phyloP scores from a whole-genome alignment of 257 asterid species.

The Phtheirospermum japonicum region DNA sequence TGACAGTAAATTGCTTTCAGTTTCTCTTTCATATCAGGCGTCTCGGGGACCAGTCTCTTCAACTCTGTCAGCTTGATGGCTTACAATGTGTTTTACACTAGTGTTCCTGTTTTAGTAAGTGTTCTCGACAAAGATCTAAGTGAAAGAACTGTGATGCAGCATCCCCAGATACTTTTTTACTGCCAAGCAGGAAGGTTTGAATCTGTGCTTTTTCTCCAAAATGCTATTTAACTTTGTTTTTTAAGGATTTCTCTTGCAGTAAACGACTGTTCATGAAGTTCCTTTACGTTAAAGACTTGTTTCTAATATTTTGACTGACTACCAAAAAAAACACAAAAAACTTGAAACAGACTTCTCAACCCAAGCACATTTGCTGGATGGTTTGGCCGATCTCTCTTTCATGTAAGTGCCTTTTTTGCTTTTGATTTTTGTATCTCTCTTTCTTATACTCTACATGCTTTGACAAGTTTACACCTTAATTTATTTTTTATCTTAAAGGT shows the following conservation, averaged over 20 bases:
- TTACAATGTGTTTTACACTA: slow-evolving; percentile 94
- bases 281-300: slow-evolving; percentile 10
- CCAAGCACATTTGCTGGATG: slow-evolving; percentile 99
- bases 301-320: slow-evolving; percentile 27
- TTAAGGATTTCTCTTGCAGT: slow-evolving; percentile 22
- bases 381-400: slow-evolving; percentile 99
- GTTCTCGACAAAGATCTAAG: slow-evolving; percentile 95
- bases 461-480: slow-evolving; percentile 14
- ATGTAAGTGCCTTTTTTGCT: slow-evolving; percentile 57
- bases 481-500: not conserved
- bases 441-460: slow-evolving; percentile 13
- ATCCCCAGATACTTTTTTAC: slow-evolving; percentile 89
- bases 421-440: slow-evolving; percentile 12
- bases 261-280: slow-evolving; percentile 4
- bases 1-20: slow-evolving; percentile 58
- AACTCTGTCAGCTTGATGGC: slow-evolving; percentile 97
- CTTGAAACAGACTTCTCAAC: slow-evolving; percentile 79
- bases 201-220: slow-evolving; percentile 23
- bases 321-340: slow-evolving; percentile 14
- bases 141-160: slow-evolving; percentile 94
- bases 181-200: slow-evolving; percentile 97
- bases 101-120: slow-evolving; percentile 85
- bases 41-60: slow-evolving; percentile 96
- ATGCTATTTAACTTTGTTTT: slow-evolving; percentile 22
- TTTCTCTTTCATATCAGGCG: slow-evolving; percentile 93